A percentile compares a stretch with the other conserved stretches of the same genome.
These are phyloP conservation scores for Yamadazyma akitaensis DNA, from an alignment of 805 yeast genomes.

Conservation along the genomic window DNA sequence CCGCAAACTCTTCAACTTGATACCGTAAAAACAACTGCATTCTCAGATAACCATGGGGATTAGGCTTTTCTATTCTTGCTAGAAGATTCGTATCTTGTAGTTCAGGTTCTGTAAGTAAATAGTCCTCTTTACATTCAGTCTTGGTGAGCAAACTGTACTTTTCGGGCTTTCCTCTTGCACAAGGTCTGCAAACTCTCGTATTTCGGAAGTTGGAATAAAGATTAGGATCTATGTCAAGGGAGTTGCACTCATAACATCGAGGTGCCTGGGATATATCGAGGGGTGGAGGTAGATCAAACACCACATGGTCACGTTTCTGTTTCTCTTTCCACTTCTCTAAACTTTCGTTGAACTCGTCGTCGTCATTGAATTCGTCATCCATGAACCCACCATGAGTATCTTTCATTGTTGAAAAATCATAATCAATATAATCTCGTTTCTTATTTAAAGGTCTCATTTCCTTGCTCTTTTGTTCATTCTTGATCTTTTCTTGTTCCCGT, in stretches of 20 bases:
- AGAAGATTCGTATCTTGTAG: constrained; percentile 65
- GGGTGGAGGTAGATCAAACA: constrained; percentile 66
- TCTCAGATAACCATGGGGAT: constrained; percentile 89
- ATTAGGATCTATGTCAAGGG: constrained; percentile 76
- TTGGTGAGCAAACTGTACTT: constrained; percentile 89
- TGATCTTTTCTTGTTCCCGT: not conserved
- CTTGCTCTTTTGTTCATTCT: constrained; percentile 10
- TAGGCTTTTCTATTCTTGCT: constrained; percentile 81
- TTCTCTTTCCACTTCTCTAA: constrained; percentile 48
- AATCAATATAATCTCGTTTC: constrained; percentile 70
- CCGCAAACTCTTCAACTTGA: constrained; percentile 92
- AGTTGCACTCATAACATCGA: constrained; percentile 77
- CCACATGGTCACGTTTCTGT: constrained; percentile 36
- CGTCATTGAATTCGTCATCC: constrained; percentile 18
- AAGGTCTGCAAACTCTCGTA: constrained; percentile 71
- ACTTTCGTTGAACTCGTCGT: constrained; percentile 16
- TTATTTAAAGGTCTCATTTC: constrained; percentile 37
- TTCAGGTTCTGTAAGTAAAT: constrained; percentile 91
- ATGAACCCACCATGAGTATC: constrained; percentile 88
- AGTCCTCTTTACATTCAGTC: constrained; percentile 93
- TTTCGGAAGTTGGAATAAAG: constrained; percentile 64
- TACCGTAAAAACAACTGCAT: constrained; percentile 90
- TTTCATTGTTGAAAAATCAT: constrained; percentile 86
- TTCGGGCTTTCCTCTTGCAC: constrained; percentile 72
- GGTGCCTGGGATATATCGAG: constrained; percentile 71